Base-by-base conservation (phyloP, 345 rosid genomes). In the Erysimum cheiranthoides region DNA sequence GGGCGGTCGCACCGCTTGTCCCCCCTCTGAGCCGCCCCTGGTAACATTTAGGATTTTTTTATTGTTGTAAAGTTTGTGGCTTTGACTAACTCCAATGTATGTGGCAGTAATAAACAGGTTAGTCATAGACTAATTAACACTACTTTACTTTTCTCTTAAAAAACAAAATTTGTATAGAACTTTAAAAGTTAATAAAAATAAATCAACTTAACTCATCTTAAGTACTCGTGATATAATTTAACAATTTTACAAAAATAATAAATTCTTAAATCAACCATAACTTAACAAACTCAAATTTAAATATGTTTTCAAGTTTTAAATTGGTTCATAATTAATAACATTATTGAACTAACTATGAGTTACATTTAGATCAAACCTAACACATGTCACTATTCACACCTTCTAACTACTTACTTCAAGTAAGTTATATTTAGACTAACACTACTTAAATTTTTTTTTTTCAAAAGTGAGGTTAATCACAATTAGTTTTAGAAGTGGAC, bases 51-150 rank as follows among this genome's bases (percentile, higher is more conserved):
- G 46, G n/a, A 45, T 45, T 14, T 14, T 14, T 40, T 49, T 40
- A 21, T 25, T 1, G 54, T 51, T 25, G 56, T 52, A 52, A 46
- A 18, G 32, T 67, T 49, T 18, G 60, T 34, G 46, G 71, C 11
- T 13, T 38, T 51, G 60, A 52, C 25, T 17, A 36, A 67, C 36
- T 52, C 34, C 5, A 1, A 6, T 25, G 32, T 67, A 51, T 50
- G 42, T 50, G 70, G 71, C 51, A 8, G 43, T 66, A 32, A 51
- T 12, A 35, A 46, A 49, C 3, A 6, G 56, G 43, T 34, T 21
- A 67, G 35, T 49, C 8, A 49, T 28, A 28, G 12, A 66, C 31
- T 1, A n/a, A n/a, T n/a, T n/a, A 21, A 49, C 46, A 60, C 16
- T 60, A 36, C 45, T 40, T 36, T 36, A 36, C 9, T 36, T 36